Percentiles rank a stretch among this genome's conserved stretches.
Conservation (phyloP, 441 rosid genomes). For the Erysimum pusillum region DNA sequence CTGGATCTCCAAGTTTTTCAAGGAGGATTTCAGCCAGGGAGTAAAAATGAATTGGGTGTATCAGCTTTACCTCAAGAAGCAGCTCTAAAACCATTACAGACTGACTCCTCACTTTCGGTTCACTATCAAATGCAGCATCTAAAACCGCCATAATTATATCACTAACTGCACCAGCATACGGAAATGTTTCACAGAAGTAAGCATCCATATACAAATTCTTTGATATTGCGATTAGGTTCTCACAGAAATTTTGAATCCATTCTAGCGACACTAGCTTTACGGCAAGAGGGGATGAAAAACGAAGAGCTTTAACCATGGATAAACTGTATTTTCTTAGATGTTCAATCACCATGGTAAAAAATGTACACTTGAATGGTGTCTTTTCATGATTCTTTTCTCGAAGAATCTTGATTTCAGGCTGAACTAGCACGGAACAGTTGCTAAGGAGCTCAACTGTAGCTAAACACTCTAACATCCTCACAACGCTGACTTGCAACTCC, state of each 20-base stretch:
- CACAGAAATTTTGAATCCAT: slow-evolving; percentile 81
- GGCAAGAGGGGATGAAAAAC: slow-evolving; percentile 74
- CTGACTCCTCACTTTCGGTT: slow-evolving; percentile 82
- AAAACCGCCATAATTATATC: slow-evolving; percentile 69
- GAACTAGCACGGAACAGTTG: slow-evolving; percentile 59
- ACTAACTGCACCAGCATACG: slow-evolving; percentile 55
- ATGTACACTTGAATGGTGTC: slow-evolving; percentile 45
- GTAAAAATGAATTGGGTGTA: slow-evolving; percentile 70
- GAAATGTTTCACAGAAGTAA: slow-evolving; percentile 62
- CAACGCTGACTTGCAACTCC: slow-evolving; percentile 83
- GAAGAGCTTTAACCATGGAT: slow-evolving; percentile 71
- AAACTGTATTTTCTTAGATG: slow-evolving; percentile 66
- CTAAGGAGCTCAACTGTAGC: slow-evolving; percentile 77
- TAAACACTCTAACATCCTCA: slow-evolving; percentile 75
- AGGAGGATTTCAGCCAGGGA: slow-evolving; percentile 71
- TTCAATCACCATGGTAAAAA: slow-evolving; percentile 62
- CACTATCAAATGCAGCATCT: slow-evolving; percentile 89
- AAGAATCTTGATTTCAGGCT: slow-evolving; percentile 45
- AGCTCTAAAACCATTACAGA: slow-evolving; percentile 80
- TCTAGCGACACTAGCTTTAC: slow-evolving; percentile 74
- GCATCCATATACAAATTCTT: slow-evolving; percentile 53
- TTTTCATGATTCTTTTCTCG: slow-evolving; percentile 55
- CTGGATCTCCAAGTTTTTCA: slow-evolving; percentile 93
- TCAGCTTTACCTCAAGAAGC: slow-evolving; percentile 77
- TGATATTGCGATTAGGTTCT: slow-evolving; percentile 62